Base-by-base conservation (phyloP, 2,329 filamentous ascomycete species). In the Fusarium sp. region DNA sequence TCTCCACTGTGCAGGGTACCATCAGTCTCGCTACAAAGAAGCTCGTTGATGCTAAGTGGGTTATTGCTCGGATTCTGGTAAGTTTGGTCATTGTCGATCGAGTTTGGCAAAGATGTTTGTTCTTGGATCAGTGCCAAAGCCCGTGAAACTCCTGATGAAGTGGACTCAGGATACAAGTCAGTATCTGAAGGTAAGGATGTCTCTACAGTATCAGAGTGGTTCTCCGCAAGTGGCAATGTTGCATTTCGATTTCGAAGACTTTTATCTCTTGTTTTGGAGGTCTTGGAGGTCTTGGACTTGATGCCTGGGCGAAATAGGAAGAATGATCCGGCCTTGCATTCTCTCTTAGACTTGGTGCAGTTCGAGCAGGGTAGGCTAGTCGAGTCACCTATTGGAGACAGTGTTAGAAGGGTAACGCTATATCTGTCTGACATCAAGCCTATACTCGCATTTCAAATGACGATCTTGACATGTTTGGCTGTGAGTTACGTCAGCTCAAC, bases 151-250 rank as follows among this genome's bases (percentile, higher is more conserved):
- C 18, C 22, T 3, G 35, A 15, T 38, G n/a, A 38, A 54, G 24
- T 13, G 13, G 33, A 17, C 3, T 1, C 20, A 9, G 14, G 10
- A 24, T 54, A 28, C 9, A 7, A 28, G 7, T 14, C 10, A 54
- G 11, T 26, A 26, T 17, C 24, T 20, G 18, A 22, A 38, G 13
- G 1, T 5, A 17, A 22, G 24, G 14, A 17, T 38, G 24, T 26
- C 10, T 54, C 10, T 10, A 39, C 15, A 18, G 14, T 9, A 22
- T 38, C n/a, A 8, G 14, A 36, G 14, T 13, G 22, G 2, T 5
- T 38, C 11, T n/a, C 35, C 10, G 35, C 12, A 17, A 10, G 7
- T 28, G 3, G 5, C 0, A 18, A 3, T 28, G 14, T 2, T 28
- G 10, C 17, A 22, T 20, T 39, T 28, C 14, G 14, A n/a, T 39